Conservation (phyloP, 2,329 filamentous ascomycete species). For the Coniochaeta pulveracea region DNA sequence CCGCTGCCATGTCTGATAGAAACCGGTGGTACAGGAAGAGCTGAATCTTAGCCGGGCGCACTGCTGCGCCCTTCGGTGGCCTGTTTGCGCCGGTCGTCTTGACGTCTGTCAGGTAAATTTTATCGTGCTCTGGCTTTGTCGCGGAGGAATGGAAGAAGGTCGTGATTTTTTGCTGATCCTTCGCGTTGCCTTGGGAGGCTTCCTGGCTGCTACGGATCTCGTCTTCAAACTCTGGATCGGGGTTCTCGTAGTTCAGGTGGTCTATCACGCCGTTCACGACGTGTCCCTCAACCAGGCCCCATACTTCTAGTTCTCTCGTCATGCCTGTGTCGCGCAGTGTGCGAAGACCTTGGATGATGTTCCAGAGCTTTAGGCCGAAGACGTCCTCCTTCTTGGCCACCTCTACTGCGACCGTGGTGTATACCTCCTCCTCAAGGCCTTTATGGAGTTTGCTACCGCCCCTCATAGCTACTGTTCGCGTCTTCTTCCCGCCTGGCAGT, state of each 20-base stretch:
- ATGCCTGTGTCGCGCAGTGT: constrained; percentile 59
- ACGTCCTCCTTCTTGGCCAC: constrained; percentile 67
- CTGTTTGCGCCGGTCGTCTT: constrained; percentile 66
- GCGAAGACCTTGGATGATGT: constrained; percentile 74
- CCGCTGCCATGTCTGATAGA: constrained; percentile 63
- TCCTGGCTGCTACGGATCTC: constrained; percentile 30
- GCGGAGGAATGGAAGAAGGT: constrained; percentile 24
- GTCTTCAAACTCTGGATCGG: constrained; percentile 58
- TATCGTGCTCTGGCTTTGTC: constrained; percentile 7
- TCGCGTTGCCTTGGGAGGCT: constrained; percentile 5
- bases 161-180: constrained; percentile 25
- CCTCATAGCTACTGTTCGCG: constrained; percentile 72
- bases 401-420: constrained; percentile 63
- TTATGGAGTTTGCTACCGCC: constrained; percentile 71
- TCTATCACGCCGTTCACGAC: constrained; percentile 88
- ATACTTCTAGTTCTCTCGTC: constrained; percentile 70
- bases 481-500: constrained; percentile 60
- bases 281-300: constrained; percentile 73
- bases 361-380: constrained; percentile 80
- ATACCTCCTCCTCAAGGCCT: constrained; percentile 74
- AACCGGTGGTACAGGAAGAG: constrained; percentile 83
- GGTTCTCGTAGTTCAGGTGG: constrained; percentile 66
- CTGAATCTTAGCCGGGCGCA: constrained; percentile 73
- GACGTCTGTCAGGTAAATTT: constrained; percentile 71
- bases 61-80: constrained; percentile 51